Evolutionary conservation across 306 rosid genomes (phyloP), one percentile per base, ranked within the genome.

Genomic region (Castanopsis chinensis): DNA sequence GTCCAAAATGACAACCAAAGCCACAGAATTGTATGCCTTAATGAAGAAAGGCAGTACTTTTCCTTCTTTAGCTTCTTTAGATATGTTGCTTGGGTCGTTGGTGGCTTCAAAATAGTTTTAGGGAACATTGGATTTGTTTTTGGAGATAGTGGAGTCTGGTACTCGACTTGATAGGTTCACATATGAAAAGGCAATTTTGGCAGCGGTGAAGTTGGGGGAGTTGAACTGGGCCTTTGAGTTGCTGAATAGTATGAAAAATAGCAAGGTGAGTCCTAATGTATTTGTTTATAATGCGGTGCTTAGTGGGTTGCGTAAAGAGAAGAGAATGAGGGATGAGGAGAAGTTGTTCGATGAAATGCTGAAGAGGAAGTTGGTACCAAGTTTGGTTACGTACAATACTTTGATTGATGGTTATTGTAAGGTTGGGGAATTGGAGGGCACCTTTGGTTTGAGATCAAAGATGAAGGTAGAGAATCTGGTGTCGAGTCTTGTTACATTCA

Each of bases 341-440:
- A 86, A 86, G 54, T 3, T 85, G 85, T 91, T 93, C 15, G 94
- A 90, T 33, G 94, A 90, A 91, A 88, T 91, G 92, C 13, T 68
- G 69, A 69, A 79, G 1, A 84, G 76, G 73, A 79, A 82, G 2
- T 5, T 78, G 49, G 65, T 52, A 7, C 92, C 88, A 0, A 91
- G 75, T 87, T 83, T 78, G 77, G 89, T 91, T 32, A 91, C 89
- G 1, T 87, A 84, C 65, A 93, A 93, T 71, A 90, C 92, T 6
- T 69, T 90, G 74, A 86, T 91, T 55, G 90, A 85, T 80, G 98
- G 92, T 60, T 90, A 80, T 58, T 93, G 83, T 81, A 91, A 90
- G 82, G 90, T 37, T 77, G 90, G 93, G 74, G 89, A 87, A 54
- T 20, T 86, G 63, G 93, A 87, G 63, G 83, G 77, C 73, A 95